phyloP scores from a whole-genome alignment of 2,329 filamentous ascomycete species.

The Incumbomyces delicatus region DNA sequence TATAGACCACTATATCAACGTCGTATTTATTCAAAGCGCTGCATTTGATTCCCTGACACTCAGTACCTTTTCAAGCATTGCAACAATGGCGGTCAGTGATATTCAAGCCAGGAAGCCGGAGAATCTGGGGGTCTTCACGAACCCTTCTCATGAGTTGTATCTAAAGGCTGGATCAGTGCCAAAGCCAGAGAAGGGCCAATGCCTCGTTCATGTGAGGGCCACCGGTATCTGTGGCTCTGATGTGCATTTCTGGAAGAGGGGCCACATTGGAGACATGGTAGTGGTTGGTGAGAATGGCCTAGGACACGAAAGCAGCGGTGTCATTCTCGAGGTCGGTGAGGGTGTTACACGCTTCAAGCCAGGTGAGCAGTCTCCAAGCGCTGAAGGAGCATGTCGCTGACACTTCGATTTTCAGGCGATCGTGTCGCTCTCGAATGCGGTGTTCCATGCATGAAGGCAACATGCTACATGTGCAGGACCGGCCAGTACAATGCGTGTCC shows the following conservation, averaged over 20 bases:
- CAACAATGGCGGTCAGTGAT: neutral
- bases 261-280: constrained; percentile 93
- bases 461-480: constrained; percentile 82
- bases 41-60: too few relatives aligned
- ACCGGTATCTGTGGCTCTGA: constrained; percentile 96
- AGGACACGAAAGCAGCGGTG: constrained; percentile 31
- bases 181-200: constrained; percentile 66
- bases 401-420: constrained; percentile 65
- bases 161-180: constrained; percentile 68
- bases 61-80: neutral
- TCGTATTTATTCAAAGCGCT: too few relatives aligned
- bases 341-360: constrained; percentile 26
- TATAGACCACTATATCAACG: too few relatives aligned
- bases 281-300: constrained; percentile 78
- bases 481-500: constrained; percentile 95
- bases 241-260: constrained; percentile 94
- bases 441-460: constrained; percentile 63
- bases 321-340: constrained; percentile 25
- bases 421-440: constrained; percentile 91
- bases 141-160: constrained; percentile 86
- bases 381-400: constrained; percentile 45
- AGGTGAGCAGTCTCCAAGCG: constrained; percentile 34
- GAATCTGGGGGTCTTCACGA: constrained; percentile 95
- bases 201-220: constrained; percentile 80
- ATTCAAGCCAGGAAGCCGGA: neutral